These are phyloP conservation scores for Kluyveromyces aestuarii DNA, from an alignment of 805 yeast species.

Conservation along the genomic window DNA sequence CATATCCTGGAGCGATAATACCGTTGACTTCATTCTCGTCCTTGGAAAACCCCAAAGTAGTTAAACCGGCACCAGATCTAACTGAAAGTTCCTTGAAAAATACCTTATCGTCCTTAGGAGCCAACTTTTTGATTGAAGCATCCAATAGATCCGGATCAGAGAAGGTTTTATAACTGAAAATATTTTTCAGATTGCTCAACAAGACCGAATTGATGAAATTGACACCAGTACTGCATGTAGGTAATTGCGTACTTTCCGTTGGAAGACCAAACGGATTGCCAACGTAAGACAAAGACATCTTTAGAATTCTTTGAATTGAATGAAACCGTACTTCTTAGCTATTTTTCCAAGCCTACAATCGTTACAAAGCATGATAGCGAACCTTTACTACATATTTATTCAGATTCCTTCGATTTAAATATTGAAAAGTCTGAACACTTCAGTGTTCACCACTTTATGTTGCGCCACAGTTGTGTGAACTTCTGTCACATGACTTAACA, in stretches of 20 bases:
- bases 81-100: constrained; percentile 44
- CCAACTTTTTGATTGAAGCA: constrained; percentile 53
- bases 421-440: neutral
- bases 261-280: constrained; percentile 53
- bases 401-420: too few relatives aligned
- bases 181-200: constrained; percentile 40
- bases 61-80: constrained; percentile 76
- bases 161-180: constrained; percentile 63
- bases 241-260: constrained; percentile 44
- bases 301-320: neutral
- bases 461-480: neutral
- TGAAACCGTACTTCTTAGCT: neutral
- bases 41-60: constrained; percentile 58
- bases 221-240: constrained; percentile 45
- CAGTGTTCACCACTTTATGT: neutral
- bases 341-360: too few relatives aligned
- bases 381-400: too few relatives aligned
- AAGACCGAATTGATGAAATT: constrained; percentile 47
- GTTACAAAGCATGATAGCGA: too few relatives aligned
- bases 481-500: neutral
- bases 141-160: constrained; percentile 56
- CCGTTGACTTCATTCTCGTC: constrained; percentile 31
- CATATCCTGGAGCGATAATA: constrained; percentile 53
- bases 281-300: constrained; percentile 18
- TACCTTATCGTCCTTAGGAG: constrained; percentile 10